phyloP scores from a whole-genome alignment of 805 yeast species.

The Metschnikowia baotianmanensis region DNA sequence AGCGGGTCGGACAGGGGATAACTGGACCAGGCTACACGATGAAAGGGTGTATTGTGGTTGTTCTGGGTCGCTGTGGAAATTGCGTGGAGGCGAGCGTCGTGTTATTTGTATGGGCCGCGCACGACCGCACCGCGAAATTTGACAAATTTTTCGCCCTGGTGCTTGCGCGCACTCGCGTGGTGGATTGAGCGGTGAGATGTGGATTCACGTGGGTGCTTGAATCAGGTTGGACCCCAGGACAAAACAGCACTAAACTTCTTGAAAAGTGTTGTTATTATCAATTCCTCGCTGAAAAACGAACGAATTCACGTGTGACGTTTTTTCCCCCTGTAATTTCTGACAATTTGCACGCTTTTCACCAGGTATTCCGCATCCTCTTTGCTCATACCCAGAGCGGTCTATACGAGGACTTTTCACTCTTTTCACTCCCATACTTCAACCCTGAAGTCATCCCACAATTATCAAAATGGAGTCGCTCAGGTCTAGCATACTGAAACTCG shows the following conservation, averaged over 20 bases:
- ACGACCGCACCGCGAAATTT: constrained; percentile 11
- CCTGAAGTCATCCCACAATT: too few species aligned
- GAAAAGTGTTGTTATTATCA: not conserved
- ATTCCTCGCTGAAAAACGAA: too few species aligned
- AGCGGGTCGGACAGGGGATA: constrained; percentile 1
- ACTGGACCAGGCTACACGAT: constrained; percentile 1
- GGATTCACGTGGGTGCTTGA: not conserved
- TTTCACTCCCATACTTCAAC: not conserved
- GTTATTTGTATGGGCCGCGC: constrained; percentile 7
- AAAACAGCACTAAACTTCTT: too few species aligned
- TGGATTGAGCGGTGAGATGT: too few species aligned
- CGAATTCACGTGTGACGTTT: too few species aligned
- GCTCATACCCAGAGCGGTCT: not conserved
- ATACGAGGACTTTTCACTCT: not conserved
- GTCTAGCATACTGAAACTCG: constrained; percentile 8
- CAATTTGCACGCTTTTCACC: not conserved
- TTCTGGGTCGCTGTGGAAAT: not conserved
- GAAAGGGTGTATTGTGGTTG: not conserved
- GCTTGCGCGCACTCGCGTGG: not conserved
- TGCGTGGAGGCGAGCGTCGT: constrained; percentile 1
- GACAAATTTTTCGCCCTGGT: constrained; percentile 3
- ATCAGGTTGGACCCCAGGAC: not conserved
- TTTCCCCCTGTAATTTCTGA: not conserved
- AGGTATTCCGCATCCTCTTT: not conserved
- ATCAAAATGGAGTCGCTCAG: constrained; percentile 7